These are phyloP conservation scores for Parachaetomium inaequale DNA, from an alignment of 495 filamentous ascomycete species.

Conservation along the genomic window DNA sequence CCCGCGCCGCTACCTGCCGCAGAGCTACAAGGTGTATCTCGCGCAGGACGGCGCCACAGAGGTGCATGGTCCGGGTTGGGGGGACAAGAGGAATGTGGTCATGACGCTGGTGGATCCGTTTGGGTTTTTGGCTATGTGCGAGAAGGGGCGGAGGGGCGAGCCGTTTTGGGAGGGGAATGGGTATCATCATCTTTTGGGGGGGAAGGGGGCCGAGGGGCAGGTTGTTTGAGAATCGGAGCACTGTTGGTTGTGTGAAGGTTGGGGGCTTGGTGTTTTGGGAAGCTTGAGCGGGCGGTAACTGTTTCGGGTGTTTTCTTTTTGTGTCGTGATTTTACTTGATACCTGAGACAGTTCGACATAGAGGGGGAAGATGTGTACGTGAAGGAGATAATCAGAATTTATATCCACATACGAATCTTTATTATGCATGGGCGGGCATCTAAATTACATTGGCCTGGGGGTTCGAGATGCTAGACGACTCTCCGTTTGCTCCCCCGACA, in stretches of 20 bases:
- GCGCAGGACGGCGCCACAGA: conserved; percentile 63
- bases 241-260: not conserved
- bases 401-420: too few relatives aligned
- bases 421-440: too few relatives aligned
- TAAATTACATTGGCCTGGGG: too few relatives aligned
- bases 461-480: too few relatives aligned
- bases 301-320: too few relatives aligned
- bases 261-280: too few relatives aligned
- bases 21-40: conserved; percentile 61
- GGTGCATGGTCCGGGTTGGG: conserved; percentile 59
- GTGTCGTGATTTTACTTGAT: too few relatives aligned
- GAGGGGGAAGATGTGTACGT: too few relatives aligned
- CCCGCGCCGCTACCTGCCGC: conserved; percentile 59
- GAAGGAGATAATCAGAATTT: too few relatives aligned
- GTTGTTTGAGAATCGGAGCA: not conserved
- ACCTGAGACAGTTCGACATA: too few relatives aligned
- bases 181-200: conserved; percentile 1
- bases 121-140: conserved; percentile 55
- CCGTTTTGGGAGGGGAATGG: conserved; percentile 8
- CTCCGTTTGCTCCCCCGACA: not conserved
- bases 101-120: conserved; percentile 65
- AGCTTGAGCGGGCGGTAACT: too few relatives aligned
- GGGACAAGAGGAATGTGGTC: conserved; percentile 51
- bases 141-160: conserved; percentile 33
- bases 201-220: not conserved